Conservation (phyloP, 2,329 filamentous ascomycete species). For the Paracorniculantispora psalliotae region DNA sequence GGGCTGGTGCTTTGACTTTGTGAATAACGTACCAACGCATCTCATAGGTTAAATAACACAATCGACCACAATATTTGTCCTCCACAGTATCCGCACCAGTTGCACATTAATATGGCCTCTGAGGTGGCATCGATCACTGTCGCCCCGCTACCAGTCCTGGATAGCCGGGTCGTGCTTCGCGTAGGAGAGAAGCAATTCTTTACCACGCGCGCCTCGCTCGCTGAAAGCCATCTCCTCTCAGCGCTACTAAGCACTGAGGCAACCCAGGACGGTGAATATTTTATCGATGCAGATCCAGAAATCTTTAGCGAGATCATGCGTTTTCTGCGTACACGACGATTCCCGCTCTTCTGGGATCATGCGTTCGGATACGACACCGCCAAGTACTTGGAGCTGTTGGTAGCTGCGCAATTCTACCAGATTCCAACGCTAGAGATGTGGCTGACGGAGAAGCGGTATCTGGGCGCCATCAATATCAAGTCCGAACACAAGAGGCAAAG, state of each 20-base stretch:
- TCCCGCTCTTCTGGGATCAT: slow-evolving; percentile 30
- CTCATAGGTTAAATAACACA: no score
- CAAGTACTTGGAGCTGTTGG: slow-evolving; percentile 29
- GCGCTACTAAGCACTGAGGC: slow-evolving; percentile 12
- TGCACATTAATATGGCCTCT: background rate
- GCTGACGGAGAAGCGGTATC: slow-evolving; percentile 19
- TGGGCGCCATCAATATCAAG: slow-evolving; percentile 14
- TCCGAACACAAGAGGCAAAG: background rate
- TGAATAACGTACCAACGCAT: no score
- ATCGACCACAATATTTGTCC: no score
- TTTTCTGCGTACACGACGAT: slow-evolving; percentile 28
- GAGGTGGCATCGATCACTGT: background rate
- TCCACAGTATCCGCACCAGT: background rate
- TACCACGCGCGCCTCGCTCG: slow-evolving; percentile 17
- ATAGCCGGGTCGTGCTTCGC: slow-evolving; percentile 3
- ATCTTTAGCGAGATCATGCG: slow-evolving; percentile 32
- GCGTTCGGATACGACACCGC: slow-evolving; percentile 28
- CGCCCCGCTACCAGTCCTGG: background rate
- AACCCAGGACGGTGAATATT: slow-evolving; percentile 25
- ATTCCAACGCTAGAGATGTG: slow-evolving; percentile 22
- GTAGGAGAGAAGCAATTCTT: slow-evolving; percentile 18
- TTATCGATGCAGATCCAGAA: slow-evolving; percentile 33
- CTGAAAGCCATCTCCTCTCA: slow-evolving; percentile 16
- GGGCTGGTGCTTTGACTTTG: no score
- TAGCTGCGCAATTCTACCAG: slow-evolving; percentile 30